phyloP scores from a whole-genome alignment of 129 eudicot species.

The Flaveria bidentis region DNA sequence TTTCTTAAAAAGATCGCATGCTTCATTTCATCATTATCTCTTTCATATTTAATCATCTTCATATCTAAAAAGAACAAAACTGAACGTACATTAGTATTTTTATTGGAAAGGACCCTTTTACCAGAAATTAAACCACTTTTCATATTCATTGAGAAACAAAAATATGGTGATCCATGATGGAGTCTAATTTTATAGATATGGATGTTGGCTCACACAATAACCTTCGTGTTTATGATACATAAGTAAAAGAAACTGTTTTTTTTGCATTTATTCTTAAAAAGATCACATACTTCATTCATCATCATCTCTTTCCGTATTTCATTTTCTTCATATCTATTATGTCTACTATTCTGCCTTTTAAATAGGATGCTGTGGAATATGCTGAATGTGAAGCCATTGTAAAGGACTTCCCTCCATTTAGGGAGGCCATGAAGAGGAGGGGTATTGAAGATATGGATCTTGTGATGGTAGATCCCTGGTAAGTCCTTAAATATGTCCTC shows the following conservation, averaged over 20 bases:
- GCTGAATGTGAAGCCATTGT: conserved; percentile 96
- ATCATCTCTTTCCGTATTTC: conserved; percentile 9
- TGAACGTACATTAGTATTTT: background rate
- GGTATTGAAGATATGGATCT: conserved; percentile 83
- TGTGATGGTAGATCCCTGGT: conserved; percentile 84
- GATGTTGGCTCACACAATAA: conserved; percentile 3
- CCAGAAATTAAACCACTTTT: background rate
- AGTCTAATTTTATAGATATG: conserved; percentile 2
- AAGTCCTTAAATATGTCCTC: conserved; percentile 20
- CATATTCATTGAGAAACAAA: background rate
- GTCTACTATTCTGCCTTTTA: background rate
- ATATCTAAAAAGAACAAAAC: background rate
- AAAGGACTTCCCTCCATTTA: conserved; percentile 65
- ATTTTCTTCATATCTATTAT: conserved; percentile 15
- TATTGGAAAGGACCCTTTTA: background rate
- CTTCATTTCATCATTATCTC: too few species aligned
- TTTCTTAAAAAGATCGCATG: too few species aligned
- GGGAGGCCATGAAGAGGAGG: conserved; percentile 74
- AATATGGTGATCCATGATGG: background rate
- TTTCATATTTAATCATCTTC: too few species aligned
- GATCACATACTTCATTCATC: background rate
- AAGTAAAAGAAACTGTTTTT: background rate
- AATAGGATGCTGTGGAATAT: conserved; percentile 92
- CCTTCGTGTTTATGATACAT: background rate
- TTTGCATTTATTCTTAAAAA: background rate